Evolutionary conservation across 2,329 filamentous ascomycete genomes (phyloP).

Genomic region (Fusarium fujikuroi): DNA sequence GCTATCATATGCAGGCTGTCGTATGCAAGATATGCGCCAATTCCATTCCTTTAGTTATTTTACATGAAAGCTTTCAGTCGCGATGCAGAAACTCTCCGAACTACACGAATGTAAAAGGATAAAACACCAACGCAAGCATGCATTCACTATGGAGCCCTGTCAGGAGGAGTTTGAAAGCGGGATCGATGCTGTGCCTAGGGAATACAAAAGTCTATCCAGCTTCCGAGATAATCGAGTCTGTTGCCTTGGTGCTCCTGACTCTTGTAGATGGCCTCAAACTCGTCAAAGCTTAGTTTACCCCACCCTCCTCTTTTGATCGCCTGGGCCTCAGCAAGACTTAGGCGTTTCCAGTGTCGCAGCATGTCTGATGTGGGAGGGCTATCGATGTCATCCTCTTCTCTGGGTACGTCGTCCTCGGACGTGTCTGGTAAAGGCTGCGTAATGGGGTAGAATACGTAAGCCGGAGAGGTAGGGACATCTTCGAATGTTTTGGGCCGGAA

Average conservation of each 20-base stretch:
- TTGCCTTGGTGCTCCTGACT: constrained; percentile 70
- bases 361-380: constrained; percentile 45
- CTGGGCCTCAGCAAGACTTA: constrained; percentile 75
- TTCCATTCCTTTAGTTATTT: background rate
- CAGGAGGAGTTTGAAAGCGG: background rate
- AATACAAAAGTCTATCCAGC: constrained; percentile 88
- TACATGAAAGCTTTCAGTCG: background rate
- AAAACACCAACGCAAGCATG: background rate
- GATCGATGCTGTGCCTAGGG: constrained; percentile 54
- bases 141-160: background rate
- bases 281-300: constrained; percentile 79
- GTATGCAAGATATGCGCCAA: background rate
- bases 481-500: constrained; percentile 68
- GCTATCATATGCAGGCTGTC: constrained; percentile 3
- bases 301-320: constrained; percentile 79
- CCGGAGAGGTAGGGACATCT: constrained; percentile 25
- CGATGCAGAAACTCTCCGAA: background rate
- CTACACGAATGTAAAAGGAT: background rate
- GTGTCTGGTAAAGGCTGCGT: constrained; percentile 15
- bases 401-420: background rate
- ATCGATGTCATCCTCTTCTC: constrained; percentile 26
- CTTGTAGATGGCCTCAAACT: constrained; percentile 82
- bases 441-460: constrained; percentile 38
- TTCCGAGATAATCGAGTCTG: constrained; percentile 82
- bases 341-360: constrained; percentile 61